Conservation (phyloP, 2,329 filamentous ascomycete species). For the Atkinsonella hypoxylon region DNA sequence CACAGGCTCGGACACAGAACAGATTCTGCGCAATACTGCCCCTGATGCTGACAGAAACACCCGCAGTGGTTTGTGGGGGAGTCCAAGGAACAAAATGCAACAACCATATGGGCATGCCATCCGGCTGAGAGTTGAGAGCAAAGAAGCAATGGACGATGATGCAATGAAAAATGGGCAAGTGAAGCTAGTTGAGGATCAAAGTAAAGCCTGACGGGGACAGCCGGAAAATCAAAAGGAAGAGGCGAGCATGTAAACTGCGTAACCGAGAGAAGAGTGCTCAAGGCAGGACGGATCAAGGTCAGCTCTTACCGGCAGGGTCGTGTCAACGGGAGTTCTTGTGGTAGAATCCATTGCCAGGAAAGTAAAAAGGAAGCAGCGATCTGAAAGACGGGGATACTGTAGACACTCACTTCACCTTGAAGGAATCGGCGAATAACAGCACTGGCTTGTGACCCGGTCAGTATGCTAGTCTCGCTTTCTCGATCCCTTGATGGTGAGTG, state of each 20-base stretch:
- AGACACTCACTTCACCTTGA: neutral
- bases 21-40: neutral
- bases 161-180: conserved; percentile 15
- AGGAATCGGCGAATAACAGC: neutral
- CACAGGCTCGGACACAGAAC: conserved; percentile 1
- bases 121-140: conserved; percentile 10
- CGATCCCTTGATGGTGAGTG: neutral
- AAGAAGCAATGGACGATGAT: conserved; percentile 12
- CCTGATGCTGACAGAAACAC: neutral
- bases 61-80: neutral
- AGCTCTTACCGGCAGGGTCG: conserved; percentile 7
- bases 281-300: conserved; percentile 4
- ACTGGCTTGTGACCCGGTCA: neutral
- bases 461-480: neutral
- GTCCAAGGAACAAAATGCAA: conserved; percentile 15
- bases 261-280: conserved; percentile 1
- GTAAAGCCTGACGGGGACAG: conserved; percentile 3
- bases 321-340: neutral
- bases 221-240: conserved; percentile 4
- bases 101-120: conserved; percentile 10
- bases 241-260: neutral
- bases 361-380: conserved; percentile 6
- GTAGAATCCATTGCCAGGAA: neutral
- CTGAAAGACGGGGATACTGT: neutral
- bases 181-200: conserved; percentile 8